phyloP scores from a whole-genome alignment of 257 asterid species.

The Solanum acaule region DNA sequence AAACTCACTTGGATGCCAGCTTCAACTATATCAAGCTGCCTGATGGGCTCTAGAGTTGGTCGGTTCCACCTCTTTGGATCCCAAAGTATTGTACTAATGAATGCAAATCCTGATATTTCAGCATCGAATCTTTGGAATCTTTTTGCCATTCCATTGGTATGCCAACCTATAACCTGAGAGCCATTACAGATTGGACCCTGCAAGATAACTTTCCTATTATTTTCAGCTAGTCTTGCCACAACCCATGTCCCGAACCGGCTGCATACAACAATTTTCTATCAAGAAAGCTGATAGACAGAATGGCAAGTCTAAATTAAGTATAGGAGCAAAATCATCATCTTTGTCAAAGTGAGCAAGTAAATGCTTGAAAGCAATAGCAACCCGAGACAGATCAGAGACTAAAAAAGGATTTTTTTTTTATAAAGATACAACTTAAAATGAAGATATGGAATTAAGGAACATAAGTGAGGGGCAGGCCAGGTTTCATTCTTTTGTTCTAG shows the following conservation, averaged over 20 bases:
- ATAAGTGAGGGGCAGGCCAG: not conserved
- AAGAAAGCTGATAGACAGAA: not conserved
- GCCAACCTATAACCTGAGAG: constrained; percentile 71
- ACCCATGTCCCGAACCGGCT: constrained; percentile 68
- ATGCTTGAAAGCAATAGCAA: not conserved
- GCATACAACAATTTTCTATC: constrained; percentile 18
- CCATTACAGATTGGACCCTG: constrained; percentile 79
- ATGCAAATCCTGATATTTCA: constrained; percentile 63
- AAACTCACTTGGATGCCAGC: constrained; percentile 48
- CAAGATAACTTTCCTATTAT: constrained; percentile 14
- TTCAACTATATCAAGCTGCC: constrained; percentile 35
- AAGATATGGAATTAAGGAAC: not conserved
- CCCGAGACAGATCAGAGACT: not conserved
- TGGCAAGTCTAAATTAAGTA: not conserved
- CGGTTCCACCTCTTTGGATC: constrained; percentile 66
- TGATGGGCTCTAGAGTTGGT: constrained; percentile 44
- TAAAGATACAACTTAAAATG: not conserved
- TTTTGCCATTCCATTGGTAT: constrained; percentile 16
- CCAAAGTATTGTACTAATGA: constrained; percentile 71
- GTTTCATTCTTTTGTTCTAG: not conserved
- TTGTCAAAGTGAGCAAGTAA: not conserved
- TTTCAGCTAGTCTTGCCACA: constrained; percentile 41
- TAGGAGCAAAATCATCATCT: not conserved
- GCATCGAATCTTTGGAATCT: constrained; percentile 35
- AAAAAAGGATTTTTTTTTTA: not conserved